Conservation (phyloP, 2,329 filamentous ascomycete species). For the Graphilbum ipis-grandicollis region DNA sequence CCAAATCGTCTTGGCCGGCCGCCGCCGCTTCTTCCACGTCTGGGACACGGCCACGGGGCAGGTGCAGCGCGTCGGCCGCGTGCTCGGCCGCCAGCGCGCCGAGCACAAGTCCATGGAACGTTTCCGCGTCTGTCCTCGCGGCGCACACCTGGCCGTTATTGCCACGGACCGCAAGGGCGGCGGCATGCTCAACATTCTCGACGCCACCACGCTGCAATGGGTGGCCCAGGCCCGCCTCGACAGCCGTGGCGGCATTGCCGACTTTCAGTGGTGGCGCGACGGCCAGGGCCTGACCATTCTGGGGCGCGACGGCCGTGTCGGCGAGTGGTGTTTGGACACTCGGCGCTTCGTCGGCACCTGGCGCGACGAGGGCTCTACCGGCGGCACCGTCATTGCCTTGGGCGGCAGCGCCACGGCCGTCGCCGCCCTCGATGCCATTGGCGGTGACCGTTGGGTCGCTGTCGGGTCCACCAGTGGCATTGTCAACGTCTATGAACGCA, state of each 20-base stretch:
- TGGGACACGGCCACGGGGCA: conserved; percentile 75
- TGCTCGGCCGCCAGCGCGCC: conserved; percentile 55
- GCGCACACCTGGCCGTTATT: conserved; percentile 67
- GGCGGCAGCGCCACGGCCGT: conserved; percentile 58
- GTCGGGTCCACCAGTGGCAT: conserved; percentile 77
- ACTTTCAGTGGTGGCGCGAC: conserved; percentile 85
- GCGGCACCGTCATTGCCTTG: conserved; percentile 64
- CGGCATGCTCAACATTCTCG: conserved; percentile 73
- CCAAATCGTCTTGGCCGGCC: conserved; percentile 74
- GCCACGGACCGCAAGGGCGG: conserved; percentile 71
- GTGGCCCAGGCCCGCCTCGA: conserved; percentile 67
- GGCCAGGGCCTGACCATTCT: conserved; percentile 68
- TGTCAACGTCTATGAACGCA: conserved; percentile 83
- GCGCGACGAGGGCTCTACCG: conserved; percentile 79
- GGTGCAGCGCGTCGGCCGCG: conserved; percentile 64
- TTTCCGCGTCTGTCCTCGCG: conserved; percentile 77
- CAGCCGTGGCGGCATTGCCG: conserved; percentile 65
- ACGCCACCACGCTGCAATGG: conserved; percentile 73
- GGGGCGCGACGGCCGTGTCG: conserved; percentile 75
- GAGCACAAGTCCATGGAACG: conserved; percentile 84
- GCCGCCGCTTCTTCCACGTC: conserved; percentile 80
- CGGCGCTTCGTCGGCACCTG: conserved; percentile 62
- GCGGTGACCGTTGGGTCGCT: conserved; percentile 76
- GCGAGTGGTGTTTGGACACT: conserved; percentile 63
- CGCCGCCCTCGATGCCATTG: conserved; percentile 42